These are phyloP conservation scores for Pisolithus orientalis DNA, from an alignment of 768 basidiomycete genomes.

Conservation along the genomic window DNA sequence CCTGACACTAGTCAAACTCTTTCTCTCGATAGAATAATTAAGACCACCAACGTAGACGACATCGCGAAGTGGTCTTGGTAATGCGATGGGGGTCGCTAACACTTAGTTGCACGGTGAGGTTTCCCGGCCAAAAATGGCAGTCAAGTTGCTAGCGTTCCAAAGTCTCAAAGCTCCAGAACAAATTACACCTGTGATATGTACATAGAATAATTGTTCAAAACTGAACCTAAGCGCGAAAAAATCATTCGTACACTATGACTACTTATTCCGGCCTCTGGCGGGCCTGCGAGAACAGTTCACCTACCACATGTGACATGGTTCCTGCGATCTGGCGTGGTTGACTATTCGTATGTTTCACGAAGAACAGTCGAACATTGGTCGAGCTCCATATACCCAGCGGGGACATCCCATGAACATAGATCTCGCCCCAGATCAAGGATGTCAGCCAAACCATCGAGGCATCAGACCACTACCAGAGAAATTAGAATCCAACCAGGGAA, in stretches of 20 bases:
- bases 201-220: too few species aligned
- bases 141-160: too few species aligned
- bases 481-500: not conserved
- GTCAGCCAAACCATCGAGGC: conserved; percentile 90
- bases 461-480: conserved; percentile 71
- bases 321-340: conserved; percentile 71
- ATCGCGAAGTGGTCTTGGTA: not conserved
- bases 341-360: conserved; percentile 77
- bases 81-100: not conserved
- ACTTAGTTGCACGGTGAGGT: not conserved
- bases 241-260: conserved; percentile 10
- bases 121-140: not conserved
- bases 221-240: too few species aligned
- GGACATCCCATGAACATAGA: conserved; percentile 86
- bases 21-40: not conserved
- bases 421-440: conserved; percentile 91
- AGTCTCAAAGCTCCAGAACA: too few species aligned
- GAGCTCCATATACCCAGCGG: conserved; percentile 87
- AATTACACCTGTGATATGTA: too few species aligned
- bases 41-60: not conserved
- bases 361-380: conserved; percentile 84
- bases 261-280: conserved; percentile 25
- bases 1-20: conserved; percentile 25
- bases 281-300: conserved; percentile 57
- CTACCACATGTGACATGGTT: conserved; percentile 75